phyloP scores from a whole-genome alignment of 106 monocot genomes.

The Dioscorea zingiberensis region DNA sequence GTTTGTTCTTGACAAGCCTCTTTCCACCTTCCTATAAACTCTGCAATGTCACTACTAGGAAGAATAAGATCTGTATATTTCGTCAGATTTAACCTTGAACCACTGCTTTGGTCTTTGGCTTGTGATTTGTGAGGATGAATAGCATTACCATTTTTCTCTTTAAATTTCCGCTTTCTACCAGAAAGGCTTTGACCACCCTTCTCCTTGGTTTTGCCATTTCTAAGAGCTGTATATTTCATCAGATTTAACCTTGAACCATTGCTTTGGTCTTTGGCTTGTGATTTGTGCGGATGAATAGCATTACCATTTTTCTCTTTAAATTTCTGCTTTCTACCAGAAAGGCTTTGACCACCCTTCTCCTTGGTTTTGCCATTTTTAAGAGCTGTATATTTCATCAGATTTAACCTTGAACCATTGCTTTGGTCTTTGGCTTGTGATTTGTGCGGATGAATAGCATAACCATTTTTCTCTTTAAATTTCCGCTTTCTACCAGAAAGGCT shows the following conservation, averaged over 20 bases:
- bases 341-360: slow-evolving; percentile 8
- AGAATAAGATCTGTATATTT: slow-evolving; percentile 12
- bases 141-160: slow-evolving; percentile 11
- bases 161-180: slow-evolving; percentile 47
- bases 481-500: slow-evolving; percentile 39
- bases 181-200: slow-evolving; percentile 7
- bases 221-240: slow-evolving; percentile 5
- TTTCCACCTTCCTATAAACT: slow-evolving; percentile 74
- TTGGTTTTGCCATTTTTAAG: slow-evolving; percentile 2
- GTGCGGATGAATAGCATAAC: slow-evolving; percentile 2
- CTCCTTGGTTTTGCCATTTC: slow-evolving; percentile 4
- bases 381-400: slow-evolving; percentile 6
- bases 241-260: not conserved
- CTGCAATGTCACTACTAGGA: slow-evolving; percentile 18
- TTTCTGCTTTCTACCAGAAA: slow-evolving; percentile 46
- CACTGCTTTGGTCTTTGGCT: slow-evolving; percentile 18
- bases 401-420: not conserved
- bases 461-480: slow-evolving; percentile 24
- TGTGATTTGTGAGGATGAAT: slow-evolving; percentile 14
- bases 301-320: slow-evolving; percentile 10
- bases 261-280: too few species aligned
- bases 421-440: too few species aligned
- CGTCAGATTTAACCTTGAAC: slow-evolving; percentile 1
- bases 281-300: slow-evolving; percentile 16
- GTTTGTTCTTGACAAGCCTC: slow-evolving; percentile 51